Base-by-base conservation (phyloP, 345 rosid species). In the Psidium friedrichsthalianum region DNA sequence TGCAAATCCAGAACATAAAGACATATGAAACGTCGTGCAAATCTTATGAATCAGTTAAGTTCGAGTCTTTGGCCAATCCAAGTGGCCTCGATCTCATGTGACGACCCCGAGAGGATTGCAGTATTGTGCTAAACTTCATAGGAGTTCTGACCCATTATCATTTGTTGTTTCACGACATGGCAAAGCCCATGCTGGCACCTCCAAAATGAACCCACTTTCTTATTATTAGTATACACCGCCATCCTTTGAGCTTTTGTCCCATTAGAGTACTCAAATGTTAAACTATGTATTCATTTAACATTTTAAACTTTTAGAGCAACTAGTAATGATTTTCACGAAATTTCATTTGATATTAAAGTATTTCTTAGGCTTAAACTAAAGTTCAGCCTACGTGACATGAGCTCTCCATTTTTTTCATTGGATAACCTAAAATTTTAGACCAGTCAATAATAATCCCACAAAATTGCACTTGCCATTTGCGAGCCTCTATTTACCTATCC, bases 51-150 rank as follows among this genome's bases (percentile, higher is more conserved):
- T 32, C 2, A 1, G 6, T 29, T 64, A 36, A 44, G 47, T 44
- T 44, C 47, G 47, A 44, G 47, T 44, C 8, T 6, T 44, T 6
- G 47, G 47, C 47, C 7, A 5, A 8, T 44, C 47, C 47, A 44
- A 44, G 42, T 64, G 42, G 22, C 11, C 9, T 9, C 29, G 76
- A 29, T 64, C 36, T 16, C 1, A 29, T 22, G 76, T 44, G 47
- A 64, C 29, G 11, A 8, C 42, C 11, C 1, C 0, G 1, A 61
- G 76, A 5, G 5, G 32, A 29, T 64, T 64, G 4, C 10, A 21
- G 8, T 64, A 8, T 0, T 0, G 0, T 32, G 16, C 15, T 64
- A 36, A 15, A 64, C 42, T 64, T 64, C 76, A 15, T 64, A 29
- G 22, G 42, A 64, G 22, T 64, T 64, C 5, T 64, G 2, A 14